A percentile compares a stretch with the other conserved stretches of the same genome.
These are phyloP conservation scores for Acacia melanoxylon DNA, from an alignment of 306 rosid species.

Conservation along the genomic window DNA sequence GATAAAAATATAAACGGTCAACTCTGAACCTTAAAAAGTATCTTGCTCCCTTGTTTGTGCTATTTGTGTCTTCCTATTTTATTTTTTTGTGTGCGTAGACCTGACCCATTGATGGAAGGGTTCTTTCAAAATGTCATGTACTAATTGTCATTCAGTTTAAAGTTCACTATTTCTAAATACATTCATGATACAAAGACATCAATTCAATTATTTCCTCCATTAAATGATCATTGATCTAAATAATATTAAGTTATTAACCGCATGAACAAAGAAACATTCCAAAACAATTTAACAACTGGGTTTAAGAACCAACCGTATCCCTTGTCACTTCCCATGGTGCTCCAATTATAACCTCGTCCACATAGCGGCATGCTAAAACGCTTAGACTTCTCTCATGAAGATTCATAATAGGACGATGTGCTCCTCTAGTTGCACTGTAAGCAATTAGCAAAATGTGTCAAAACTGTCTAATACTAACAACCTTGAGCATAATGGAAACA, in stretches of 20 bases:
- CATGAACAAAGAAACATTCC: not conserved
- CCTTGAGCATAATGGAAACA: not conserved
- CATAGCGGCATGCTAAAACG: constrained; percentile 94
- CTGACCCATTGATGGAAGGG: too few species aligned
- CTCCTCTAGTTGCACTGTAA: constrained; percentile 80
- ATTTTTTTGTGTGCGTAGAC: too few species aligned
- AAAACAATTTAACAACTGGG: not conserved
- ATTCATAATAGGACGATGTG: constrained; percentile 96
- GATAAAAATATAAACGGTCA: too few species aligned
- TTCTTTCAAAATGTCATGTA: not conserved
- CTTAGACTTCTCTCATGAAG: constrained; percentile 98
- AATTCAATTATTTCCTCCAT: not conserved
- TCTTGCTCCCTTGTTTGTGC: too few species aligned
- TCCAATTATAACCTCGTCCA: constrained; percentile 97
- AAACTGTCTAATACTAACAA: not conserved
- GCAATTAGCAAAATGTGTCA: constrained; percentile 1
- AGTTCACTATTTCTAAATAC: not conserved
- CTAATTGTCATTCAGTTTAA: not conserved
- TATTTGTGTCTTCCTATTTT: too few species aligned
- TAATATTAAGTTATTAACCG: not conserved
- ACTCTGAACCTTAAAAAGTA: too few species aligned
- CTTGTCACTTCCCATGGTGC: constrained; percentile 94
- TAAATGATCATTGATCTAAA: not conserved
- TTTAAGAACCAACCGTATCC: constrained; percentile 69
- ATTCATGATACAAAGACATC: not conserved